Evolutionary conservation across 768 basidiomycete genomes (phyloP).

Genomic region (Mycena indigotica): DNA sequence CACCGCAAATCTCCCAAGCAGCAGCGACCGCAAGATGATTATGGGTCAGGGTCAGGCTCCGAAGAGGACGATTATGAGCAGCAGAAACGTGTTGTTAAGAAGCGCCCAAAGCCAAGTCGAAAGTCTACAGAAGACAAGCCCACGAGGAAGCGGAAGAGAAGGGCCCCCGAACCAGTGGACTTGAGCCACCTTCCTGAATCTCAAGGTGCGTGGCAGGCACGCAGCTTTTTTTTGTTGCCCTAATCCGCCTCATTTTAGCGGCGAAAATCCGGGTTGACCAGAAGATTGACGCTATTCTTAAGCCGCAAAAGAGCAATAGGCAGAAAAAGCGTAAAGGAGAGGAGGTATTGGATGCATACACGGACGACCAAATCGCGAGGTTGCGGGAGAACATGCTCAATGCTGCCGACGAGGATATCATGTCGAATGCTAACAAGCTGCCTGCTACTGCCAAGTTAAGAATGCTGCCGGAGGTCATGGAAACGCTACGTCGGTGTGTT

Average conservation of each 20-base stretch:
- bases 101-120: constrained; percentile 30
- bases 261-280: constrained; percentile 78
- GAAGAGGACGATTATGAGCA: constrained; percentile 53
- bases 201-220: constrained; percentile 53
- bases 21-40: constrained; percentile 55
- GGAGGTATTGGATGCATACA: constrained; percentile 81
- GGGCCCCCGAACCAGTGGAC: constrained; percentile 62
- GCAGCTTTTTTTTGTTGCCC: background rate
- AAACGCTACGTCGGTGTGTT: constrained; percentile 86
- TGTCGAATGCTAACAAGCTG: constrained; percentile 73
- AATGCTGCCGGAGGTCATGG: constrained; percentile 88
- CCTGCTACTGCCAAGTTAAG: constrained; percentile 86
- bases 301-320: constrained; percentile 69
- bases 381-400: constrained; percentile 85
- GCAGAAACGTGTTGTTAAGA: constrained; percentile 35
- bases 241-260: constrained; percentile 44
- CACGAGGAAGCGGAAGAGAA: constrained; percentile 57
- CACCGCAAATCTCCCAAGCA: constrained; percentile 36
- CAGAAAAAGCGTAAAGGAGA: constrained; percentile 77
- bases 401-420: constrained; percentile 83
- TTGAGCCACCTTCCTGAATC: constrained; percentile 72
- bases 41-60: constrained; percentile 51
- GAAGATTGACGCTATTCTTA: constrained; percentile 85
- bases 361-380: constrained; percentile 89
- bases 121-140: constrained; percentile 32